A percentile compares a stretch with the other conserved stretches of the same genome.
Conservation (phyloP, 768 basidiomycete species). For the Daedaleopsis nitida region DNA sequence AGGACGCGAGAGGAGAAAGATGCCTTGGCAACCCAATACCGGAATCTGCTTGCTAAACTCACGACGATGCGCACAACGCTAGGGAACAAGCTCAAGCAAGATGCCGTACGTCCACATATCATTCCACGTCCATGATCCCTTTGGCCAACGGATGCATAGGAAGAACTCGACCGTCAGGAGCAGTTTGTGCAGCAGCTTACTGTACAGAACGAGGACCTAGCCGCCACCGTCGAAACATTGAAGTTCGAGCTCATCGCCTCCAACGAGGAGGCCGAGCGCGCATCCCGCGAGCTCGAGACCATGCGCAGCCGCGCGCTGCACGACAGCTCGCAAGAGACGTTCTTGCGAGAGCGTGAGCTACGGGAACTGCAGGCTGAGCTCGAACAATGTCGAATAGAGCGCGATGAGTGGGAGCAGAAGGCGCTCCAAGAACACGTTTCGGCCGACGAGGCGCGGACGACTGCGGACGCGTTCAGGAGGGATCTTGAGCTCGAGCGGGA, state of each 20-base stretch:
- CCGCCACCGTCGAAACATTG: slow-evolving; percentile 72
- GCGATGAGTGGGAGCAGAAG: slow-evolving; percentile 69
- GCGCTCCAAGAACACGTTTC: slow-evolving; percentile 67
- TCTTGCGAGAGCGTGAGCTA: slow-evolving; percentile 75
- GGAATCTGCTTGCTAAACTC: slow-evolving; percentile 81
- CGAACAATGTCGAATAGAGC: slow-evolving; percentile 82
- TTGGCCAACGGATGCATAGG: slow-evolving; percentile 51
- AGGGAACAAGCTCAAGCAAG: slow-evolving; percentile 93
- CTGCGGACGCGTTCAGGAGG: slow-evolving; percentile 55
- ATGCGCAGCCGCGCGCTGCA: slow-evolving; percentile 66
- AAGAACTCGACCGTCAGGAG: slow-evolving; percentile 95
- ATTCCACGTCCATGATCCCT: slow-evolving; percentile 4
- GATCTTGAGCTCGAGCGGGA: slow-evolving; percentile 71
- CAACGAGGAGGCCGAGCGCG: slow-evolving; percentile 72
- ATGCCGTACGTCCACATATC: slow-evolving; percentile 67
- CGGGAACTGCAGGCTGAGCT: slow-evolving; percentile 84
- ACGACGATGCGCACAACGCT: slow-evolving; percentile 92
- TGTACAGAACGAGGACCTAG: slow-evolving; percentile 75
- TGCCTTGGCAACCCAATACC: slow-evolving; percentile 81
- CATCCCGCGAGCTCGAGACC: slow-evolving; percentile 67
- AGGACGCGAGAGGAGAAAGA: slow-evolving; percentile 86
- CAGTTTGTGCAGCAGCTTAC: slow-evolving; percentile 79
- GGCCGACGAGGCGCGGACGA: slow-evolving; percentile 69
- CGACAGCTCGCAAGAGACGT: slow-evolving; percentile 69
- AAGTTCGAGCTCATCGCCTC: slow-evolving; percentile 78